Evolutionary conservation across 192 early-diverging fungal genomes (phyloP).

Genomic region (Gaertneriomyces semiglobifer): DNA sequence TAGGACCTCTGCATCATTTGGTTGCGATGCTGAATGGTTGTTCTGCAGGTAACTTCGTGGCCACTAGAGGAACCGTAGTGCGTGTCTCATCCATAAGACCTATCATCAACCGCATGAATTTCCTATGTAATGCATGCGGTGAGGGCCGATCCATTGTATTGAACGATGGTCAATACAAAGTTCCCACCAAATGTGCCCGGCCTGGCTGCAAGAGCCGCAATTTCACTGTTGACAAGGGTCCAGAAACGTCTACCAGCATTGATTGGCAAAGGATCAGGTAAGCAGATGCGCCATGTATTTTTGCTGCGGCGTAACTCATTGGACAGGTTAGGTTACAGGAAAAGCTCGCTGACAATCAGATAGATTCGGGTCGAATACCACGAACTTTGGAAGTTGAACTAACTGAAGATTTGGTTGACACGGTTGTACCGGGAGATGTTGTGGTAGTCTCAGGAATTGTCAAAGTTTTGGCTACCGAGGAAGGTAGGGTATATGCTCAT

Average conservation of each 20-base stretch:
- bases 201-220: conserved; percentile 64
- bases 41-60: conserved; percentile 53
- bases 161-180: conserved; percentile 60
- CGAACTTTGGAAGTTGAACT: conserved; percentile 76
- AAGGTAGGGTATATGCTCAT: conserved; percentile 42
- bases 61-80: conserved; percentile 75
- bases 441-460: conserved; percentile 72
- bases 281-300: conserved; percentile 2
- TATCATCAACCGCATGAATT: conserved; percentile 59
- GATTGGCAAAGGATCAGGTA: conserved; percentile 75
- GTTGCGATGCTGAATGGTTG: too few species aligned
- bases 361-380: conserved; percentile 68
- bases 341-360: conserved; percentile 67
- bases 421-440: conserved; percentile 77
- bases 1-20: conserved; percentile 3
- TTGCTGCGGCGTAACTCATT: not conserved
- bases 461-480: conserved; percentile 67
- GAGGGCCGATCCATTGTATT: conserved; percentile 54
- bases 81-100: conserved; percentile 71
- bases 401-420: conserved; percentile 70
- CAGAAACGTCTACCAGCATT: conserved; percentile 51
- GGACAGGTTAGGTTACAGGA: conserved; percentile 67
- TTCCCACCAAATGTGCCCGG: conserved; percentile 57
- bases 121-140: conserved; percentile 59
- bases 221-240: conserved; percentile 59